phyloP scores from a whole-genome alignment of 257 asterid genomes.

The Solanum tarapatanum region DNA sequence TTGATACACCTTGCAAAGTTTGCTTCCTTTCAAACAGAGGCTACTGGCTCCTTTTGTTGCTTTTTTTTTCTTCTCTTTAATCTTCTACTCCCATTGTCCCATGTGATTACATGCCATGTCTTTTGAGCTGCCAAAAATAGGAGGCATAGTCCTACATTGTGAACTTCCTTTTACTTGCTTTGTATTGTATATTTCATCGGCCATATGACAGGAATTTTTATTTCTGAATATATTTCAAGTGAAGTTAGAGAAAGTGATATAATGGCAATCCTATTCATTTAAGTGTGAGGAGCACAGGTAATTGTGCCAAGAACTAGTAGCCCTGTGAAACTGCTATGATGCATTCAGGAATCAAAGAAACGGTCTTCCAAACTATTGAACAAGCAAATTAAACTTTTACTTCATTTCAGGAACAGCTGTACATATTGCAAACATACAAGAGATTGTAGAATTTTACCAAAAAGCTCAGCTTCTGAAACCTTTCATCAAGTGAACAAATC shows the following conservation, averaged over 20 bases:
- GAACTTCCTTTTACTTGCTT: not conserved
- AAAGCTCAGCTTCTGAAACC: constrained; percentile 83
- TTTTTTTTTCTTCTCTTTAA: not conserved
- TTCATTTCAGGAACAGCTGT: not conserved
- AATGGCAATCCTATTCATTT: not conserved
- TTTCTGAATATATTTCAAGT: not conserved
- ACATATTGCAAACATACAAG: not conserved
- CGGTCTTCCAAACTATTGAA: not conserved
- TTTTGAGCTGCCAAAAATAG: not conserved
- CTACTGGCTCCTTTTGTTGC: not conserved
- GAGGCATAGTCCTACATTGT: not conserved
- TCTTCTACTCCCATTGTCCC: not conserved
- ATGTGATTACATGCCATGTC: not conserved
- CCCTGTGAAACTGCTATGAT: not conserved
- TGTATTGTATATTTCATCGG: not conserved
- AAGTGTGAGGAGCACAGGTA: not conserved
- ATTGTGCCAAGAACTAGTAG: not conserved
- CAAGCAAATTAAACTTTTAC: not conserved
- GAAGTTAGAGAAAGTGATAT: not conserved
- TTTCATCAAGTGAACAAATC: constrained; percentile 75
- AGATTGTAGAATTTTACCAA: constrained; percentile 47
- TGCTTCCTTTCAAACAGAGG: not conserved
- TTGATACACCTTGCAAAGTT: not conserved
- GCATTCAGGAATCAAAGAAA: not conserved
- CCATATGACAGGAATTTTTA: not conserved